Conservation (phyloP, 345 rosid genomes). For the Nasturtium officinale region DNA sequence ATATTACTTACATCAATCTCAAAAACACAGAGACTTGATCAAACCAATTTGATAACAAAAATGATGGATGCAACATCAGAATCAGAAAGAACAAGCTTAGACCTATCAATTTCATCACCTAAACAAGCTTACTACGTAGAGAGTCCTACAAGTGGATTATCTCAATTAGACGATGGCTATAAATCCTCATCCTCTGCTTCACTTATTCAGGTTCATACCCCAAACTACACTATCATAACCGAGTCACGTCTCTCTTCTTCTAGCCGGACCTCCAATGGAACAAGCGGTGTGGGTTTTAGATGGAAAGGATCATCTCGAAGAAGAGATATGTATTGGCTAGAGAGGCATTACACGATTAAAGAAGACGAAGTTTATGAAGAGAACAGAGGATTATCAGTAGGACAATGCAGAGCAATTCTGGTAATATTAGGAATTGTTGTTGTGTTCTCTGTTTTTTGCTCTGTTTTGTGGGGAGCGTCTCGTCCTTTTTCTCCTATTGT, state of each 20-base stretch:
- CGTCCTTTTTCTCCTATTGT: conserved; percentile 64
- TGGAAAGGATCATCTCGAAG: conserved; percentile 58
- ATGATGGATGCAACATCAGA: conserved; percentile 69
- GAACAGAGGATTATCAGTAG: conserved; percentile 46
- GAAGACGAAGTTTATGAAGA: conserved; percentile 55
- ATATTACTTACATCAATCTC: not conserved
- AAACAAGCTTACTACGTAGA: conserved; percentile 73
- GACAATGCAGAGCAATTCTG: conserved; percentile 62
- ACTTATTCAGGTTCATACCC: conserved; percentile 37
- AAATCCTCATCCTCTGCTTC: conserved; percentile 62
- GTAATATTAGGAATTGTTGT: conserved; percentile 50
- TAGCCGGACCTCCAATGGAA: conserved; percentile 36
- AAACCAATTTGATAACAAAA: not conserved
- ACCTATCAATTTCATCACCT: conserved; percentile 77
- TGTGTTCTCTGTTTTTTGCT: conserved; percentile 66
- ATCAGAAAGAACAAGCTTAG: conserved; percentile 72
- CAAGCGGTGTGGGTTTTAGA: conserved; percentile 47
- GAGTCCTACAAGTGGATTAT: conserved; percentile 81
- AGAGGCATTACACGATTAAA: conserved; percentile 65
- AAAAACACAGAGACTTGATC: not conserved
- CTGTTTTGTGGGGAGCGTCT: conserved; percentile 83
- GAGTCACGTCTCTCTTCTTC: conserved; percentile 47
- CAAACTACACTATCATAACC: conserved; percentile 41
- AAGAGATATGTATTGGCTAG: conserved; percentile 73
- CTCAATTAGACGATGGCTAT: conserved; percentile 67